Conservation (phyloP, 75 land plant species). For the Cunninghamia lanceolata region DNA sequence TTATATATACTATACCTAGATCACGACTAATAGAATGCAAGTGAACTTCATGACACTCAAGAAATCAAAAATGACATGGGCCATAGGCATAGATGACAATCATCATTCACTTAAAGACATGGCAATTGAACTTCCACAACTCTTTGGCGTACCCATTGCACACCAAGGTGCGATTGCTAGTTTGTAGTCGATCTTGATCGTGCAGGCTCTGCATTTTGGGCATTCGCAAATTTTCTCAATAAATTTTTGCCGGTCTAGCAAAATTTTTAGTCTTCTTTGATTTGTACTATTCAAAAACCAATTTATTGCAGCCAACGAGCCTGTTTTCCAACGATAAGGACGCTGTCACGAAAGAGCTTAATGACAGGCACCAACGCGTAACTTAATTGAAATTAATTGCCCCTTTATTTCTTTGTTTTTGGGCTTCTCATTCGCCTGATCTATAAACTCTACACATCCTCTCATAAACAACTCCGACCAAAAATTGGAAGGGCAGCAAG, state of each 20-base stretch:
- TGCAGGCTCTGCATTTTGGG: background rate
- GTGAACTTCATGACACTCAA: too few relatives aligned
- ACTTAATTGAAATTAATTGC: background rate
- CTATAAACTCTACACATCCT: background rate
- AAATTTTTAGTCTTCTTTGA: background rate
- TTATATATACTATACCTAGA: too few relatives aligned
- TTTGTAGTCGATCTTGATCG: background rate
- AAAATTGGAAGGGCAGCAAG: too few relatives aligned
- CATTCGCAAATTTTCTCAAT: background rate
- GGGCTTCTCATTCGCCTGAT: background rate
- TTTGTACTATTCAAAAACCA: background rate
- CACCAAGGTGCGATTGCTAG: too few relatives aligned
- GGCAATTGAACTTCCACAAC: too few relatives aligned
- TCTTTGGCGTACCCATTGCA: too few relatives aligned
- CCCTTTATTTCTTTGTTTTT: background rate
- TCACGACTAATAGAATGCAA: too few relatives aligned
- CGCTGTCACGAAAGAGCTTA: slow-evolving; percentile 73
- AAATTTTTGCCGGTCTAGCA: background rate
- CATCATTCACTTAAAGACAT: too few relatives aligned
- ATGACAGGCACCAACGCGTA: slow-evolving; percentile 48
- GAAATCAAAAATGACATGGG: too few relatives aligned
- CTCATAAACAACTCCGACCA: too few relatives aligned
- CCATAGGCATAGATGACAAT: too few relatives aligned
- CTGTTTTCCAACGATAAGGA: slow-evolving; percentile 59
- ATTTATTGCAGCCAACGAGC: background rate